Evolutionary conservation across 108 stramenopile species (phyloP), one percentile per base, ranked within the genome.

Genomic region (Pseudonitzschia pungens): DNA sequence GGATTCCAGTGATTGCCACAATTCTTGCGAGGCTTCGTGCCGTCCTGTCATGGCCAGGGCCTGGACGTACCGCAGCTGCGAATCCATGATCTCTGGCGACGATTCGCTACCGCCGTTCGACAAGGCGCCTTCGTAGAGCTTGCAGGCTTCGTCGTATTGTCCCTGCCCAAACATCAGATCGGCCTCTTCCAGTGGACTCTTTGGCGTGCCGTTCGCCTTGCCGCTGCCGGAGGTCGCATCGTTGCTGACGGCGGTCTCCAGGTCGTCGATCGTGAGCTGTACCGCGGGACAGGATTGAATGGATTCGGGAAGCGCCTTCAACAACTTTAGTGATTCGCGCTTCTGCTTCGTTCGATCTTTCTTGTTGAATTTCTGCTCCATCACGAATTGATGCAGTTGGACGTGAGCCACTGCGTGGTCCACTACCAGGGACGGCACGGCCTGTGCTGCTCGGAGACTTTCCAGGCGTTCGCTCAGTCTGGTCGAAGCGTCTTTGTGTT

Each of bases 301-400:
- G n/a, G 79, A 70, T 15, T 68, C 22, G 10, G 89, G 89, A 0
- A 90, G 75, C 1, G 83, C 77, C 76, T 92, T 77, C 71, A 92
- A 70, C n/a, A 82, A 41, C 11, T 27, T 62, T 45, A 87, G 73
- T 11, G 76, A 36, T 56, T 45, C 50, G 65, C 65, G 53, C 52
- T 52, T 53, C 28, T 55, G 52, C 54, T 31, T 33, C 26, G 52
- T 26, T 0, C 31, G 29, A 0, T 41, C 55, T 44, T 52, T 32
- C 21, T 60, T 83, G 50, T 36, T 72, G 63, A 20, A 43, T 64
- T 26, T 55, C 36, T 60, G 58, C 54, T 65, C 67, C 52, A 74
- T 24, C n/a, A 72, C 48, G 33, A 69, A 73, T 56, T 57, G 68
- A 65, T 79, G 78, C 54, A 79, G 65, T 50, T 32, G 67, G 12